Evolutionary conservation across 768 basidiomycete genomes (phyloP).

Genomic region (Xerocomellus chrysenteron): DNA sequence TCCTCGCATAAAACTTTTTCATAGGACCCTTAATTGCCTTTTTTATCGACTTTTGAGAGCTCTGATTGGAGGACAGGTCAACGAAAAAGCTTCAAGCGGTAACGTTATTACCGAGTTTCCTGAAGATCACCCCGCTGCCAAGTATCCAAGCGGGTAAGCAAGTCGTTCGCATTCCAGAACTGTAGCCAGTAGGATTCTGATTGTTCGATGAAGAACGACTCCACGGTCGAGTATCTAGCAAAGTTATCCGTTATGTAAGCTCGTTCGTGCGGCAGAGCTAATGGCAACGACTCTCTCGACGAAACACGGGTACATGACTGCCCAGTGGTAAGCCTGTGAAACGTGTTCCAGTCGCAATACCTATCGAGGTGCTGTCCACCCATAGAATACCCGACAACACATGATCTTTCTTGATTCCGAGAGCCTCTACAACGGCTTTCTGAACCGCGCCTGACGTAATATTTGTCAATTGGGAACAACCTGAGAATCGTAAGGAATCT

Average conservation of each 20-base stretch:
- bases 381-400: constrained; percentile 23
- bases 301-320: constrained; percentile 49
- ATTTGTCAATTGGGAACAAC: background rate
- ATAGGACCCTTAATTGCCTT: no score
- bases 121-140: background rate
- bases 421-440: constrained; percentile 39
- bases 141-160: background rate
- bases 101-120: no score
- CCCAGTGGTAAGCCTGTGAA: constrained; percentile 54
- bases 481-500: background rate
- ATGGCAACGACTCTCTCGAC: constrained; percentile 38
- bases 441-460: constrained; percentile 43
- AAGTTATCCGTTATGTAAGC: background rate
- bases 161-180: background rate
- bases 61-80: no score
- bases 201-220: background rate
- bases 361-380: background rate
- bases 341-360: constrained; percentile 46
- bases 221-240: background rate
- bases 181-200: background rate
- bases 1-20: no score
- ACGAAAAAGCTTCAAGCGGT: no score
- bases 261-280: constrained; percentile 34
- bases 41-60: no score
- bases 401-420: constrained; percentile 38